Evolutionary conservation across 2,329 filamentous ascomycete genomes (phyloP).

Genomic region (Penicillium sp.): DNA sequence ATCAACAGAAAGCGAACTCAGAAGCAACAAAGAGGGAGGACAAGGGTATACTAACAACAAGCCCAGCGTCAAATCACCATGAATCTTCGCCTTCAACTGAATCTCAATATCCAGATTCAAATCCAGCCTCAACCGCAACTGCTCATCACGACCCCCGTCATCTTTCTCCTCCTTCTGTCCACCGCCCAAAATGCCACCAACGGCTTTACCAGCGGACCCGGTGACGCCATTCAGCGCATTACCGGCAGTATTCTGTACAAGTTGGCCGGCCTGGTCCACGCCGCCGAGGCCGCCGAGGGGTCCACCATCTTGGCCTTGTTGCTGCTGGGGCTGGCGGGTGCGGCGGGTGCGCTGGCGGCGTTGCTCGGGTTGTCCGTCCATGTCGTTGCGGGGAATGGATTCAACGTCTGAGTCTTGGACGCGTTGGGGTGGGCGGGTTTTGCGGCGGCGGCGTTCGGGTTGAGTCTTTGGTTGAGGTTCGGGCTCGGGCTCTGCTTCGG

Average conservation of each 20-base stretch:
- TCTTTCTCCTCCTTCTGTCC: slow-evolving; percentile 50
- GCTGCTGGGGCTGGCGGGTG: slow-evolving; percentile 57
- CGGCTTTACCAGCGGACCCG: slow-evolving; percentile 50
- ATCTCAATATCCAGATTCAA: slow-evolving; percentile 84
- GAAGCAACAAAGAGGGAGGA: neutral
- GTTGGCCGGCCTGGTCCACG: slow-evolving; percentile 63
- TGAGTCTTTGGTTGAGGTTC: slow-evolving; percentile 45
- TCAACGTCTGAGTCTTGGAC: slow-evolving; percentile 56
- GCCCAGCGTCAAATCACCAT: slow-evolving; percentile 80
- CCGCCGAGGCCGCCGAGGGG: slow-evolving; percentile 50
- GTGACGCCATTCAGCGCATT: slow-evolving; percentile 54
- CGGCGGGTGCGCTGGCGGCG: slow-evolving; percentile 63
- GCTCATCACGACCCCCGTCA: slow-evolving; percentile 62
- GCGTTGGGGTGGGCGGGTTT: slow-evolving; percentile 26
- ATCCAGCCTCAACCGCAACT: slow-evolving; percentile 74
- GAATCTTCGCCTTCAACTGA: slow-evolving; percentile 82
- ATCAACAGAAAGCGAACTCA: neutral
- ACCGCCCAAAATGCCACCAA: slow-evolving; percentile 46
- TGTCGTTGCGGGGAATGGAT: slow-evolving; percentile 60
- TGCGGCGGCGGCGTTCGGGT: slow-evolving; percentile 44
- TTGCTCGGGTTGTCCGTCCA: slow-evolving; percentile 54
- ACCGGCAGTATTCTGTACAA: slow-evolving; percentile 56
- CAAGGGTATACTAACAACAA: slow-evolving; percentile 67
- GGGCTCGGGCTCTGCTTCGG: slow-evolving; percentile 35
- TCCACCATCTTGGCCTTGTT: slow-evolving; percentile 46